Evolutionary conservation across 345 rosid genomes (phyloP).

Genomic region (Nephelium lappaceum): DNA sequence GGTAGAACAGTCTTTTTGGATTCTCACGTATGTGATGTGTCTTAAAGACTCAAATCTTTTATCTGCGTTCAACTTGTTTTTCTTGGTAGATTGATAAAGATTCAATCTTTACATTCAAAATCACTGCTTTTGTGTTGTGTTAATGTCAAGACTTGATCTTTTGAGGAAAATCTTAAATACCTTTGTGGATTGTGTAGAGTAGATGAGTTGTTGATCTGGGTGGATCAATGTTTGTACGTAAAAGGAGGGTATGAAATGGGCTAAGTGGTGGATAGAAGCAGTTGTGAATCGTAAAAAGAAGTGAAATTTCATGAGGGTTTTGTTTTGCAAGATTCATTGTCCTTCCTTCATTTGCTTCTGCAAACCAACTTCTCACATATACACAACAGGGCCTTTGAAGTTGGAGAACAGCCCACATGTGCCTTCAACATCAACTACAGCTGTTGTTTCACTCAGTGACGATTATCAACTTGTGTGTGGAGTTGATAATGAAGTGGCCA

Average conservation of each 20-base stretch:
- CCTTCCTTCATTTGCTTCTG: constrained; percentile 79
- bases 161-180: not conserved
- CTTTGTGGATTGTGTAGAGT: not conserved
- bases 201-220: too few relatives aligned
- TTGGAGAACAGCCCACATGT: constrained; percentile 55
- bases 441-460: constrained; percentile 35
- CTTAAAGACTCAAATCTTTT: not conserved
- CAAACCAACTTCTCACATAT: constrained; percentile 66
- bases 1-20: constrained; percentile 8
- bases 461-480: constrained; percentile 36
- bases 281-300: constrained; percentile 3
- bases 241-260: constrained; percentile 16
- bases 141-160: not conserved
- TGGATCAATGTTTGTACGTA: not conserved
- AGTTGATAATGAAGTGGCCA: constrained; percentile 28
- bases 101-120: not conserved
- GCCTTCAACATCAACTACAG: constrained; percentile 33
- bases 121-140: not conserved
- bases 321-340: constrained; percentile 70
- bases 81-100: not conserved
- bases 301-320: constrained; percentile 60
- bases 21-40: not conserved
- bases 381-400: constrained; percentile 50
- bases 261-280: not conserved
- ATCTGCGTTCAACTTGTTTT: constrained; percentile 27